Evolutionary conservation across 108 stramenopile species (phyloP), one percentile per base, ranked within the genome.

Genomic region (Nitzschia palea): DNA sequence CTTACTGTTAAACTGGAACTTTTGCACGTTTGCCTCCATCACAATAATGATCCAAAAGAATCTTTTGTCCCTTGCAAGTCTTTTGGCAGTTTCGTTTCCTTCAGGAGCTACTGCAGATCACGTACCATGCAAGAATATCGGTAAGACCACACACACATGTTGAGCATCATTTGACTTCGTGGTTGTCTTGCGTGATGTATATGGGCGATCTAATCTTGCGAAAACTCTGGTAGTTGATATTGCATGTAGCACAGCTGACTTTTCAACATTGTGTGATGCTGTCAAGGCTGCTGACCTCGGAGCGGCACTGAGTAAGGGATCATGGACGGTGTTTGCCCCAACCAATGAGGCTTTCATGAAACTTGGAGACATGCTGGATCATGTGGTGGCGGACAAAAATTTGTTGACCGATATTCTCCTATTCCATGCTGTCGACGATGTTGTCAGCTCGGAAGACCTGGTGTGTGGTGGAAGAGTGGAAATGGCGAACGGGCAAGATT

Each of bases 231-330:
- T 40, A 40, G 74, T 71, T 22, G 72, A 80, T 10, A 45, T 80
- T 65, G 82, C 76, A 1, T 59, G 62, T 22, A 50, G 37, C n/a
- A 45, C 55, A 36, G 44, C n/a, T 4, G 44, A 67, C 29, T 80
- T 86, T 52, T 74, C 73, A 3, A 82, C 67, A 17, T 51, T 86
- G 1, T 74, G 74, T 9, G 32, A 29, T 8, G 71, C 73, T 10
- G 22, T 81, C 2, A 37, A 34, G 20, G 73, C 73, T 26, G 73
- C 85, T 12, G 74, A 37, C 28, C 58, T 86, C 27, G 67, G 22
- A 10, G 80, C 68, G 22, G 51, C 77, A 4, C 61, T 83, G 30
- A 77, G 62, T 23, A 54, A 55, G 4, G 70, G 56, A 3, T n/a
- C 35, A 3, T 57, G 27, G 12, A 69, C 68, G 25, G 57, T 71